Percentiles rank a stretch among this genome's conserved stretches.
These are phyloP conservation scores for Claviceps lovelessii DNA, from an alignment of 2,329 filamentous ascomycete species.

Conservation along the genomic window DNA sequence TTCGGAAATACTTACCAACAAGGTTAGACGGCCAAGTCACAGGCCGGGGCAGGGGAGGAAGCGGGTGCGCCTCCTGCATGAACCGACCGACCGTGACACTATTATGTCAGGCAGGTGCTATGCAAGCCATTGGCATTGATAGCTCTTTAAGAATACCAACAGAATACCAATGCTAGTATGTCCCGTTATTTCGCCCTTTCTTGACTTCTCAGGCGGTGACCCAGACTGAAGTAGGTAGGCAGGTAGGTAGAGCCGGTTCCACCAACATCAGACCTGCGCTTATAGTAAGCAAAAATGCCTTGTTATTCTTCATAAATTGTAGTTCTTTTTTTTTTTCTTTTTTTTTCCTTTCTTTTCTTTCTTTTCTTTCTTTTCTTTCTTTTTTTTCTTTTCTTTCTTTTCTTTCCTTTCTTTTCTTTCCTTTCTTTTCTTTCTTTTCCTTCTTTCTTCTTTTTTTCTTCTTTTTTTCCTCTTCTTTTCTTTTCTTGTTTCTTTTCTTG, in stretches of 20 bases:
- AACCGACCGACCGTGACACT: conserved; percentile 5
- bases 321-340: no score
- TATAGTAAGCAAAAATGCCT: background rate
- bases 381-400: no score
- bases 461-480: background rate
- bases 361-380: no score
- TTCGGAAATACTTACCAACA: background rate
- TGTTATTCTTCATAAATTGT: background rate
- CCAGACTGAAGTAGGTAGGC: background rate
- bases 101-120: conserved; percentile 8
- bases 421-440: background rate
- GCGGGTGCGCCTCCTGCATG: conserved; percentile 5
- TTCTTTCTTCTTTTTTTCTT: no score
- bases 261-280: background rate
- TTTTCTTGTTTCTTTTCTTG: background rate
- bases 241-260: conserved; percentile 5
- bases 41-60: background rate
- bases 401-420: no score
- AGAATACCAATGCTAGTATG: background rate
- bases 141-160: background rate
- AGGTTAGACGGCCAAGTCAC: background rate
- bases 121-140: conserved; percentile 10
- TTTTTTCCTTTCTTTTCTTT: background rate
- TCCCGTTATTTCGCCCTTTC: background rate
- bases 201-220: background rate